phyloP scores from a whole-genome alignment of 2,329 filamentous ascomycete species.

The Microdochium trichocladiopsis region DNA sequence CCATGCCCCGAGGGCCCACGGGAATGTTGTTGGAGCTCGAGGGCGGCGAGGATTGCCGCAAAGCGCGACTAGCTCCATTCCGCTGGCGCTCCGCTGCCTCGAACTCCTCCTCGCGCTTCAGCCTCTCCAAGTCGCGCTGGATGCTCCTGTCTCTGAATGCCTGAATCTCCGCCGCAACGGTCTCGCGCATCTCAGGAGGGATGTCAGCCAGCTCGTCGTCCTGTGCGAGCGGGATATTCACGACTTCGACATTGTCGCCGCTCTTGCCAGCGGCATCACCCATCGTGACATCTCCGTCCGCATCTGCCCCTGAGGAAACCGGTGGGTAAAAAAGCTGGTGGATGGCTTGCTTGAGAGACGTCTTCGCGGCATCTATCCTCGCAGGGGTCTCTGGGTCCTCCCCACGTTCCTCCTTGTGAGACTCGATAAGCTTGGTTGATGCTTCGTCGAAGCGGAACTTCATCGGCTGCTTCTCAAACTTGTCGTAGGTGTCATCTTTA shows the following conservation, averaged over 20 bases:
- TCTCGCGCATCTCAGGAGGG: slow-evolving; percentile 90
- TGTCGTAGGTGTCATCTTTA: slow-evolving; percentile 38
- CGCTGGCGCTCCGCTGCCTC: slow-evolving; percentile 77
- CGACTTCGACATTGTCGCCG: slow-evolving; percentile 69
- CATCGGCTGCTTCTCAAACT: slow-evolving; percentile 63
- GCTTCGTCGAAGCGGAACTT: slow-evolving; percentile 74
- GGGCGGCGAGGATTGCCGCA: slow-evolving; percentile 61
- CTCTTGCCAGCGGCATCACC: slow-evolving; percentile 46
- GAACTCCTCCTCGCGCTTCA: slow-evolving; percentile 85
- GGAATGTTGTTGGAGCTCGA: slow-evolving; percentile 66
- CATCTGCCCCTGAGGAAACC: slow-evolving; percentile 43
- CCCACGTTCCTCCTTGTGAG: slow-evolving; percentile 61
- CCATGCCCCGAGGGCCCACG: slow-evolving; percentile 63
- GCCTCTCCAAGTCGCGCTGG: slow-evolving; percentile 77
- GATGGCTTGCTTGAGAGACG: slow-evolving; percentile 61
- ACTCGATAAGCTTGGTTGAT: slow-evolving; percentile 78
- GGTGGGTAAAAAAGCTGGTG: slow-evolving; percentile 66
- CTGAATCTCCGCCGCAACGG: slow-evolving; percentile 87
- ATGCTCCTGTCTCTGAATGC: slow-evolving; percentile 91
- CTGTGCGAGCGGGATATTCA: slow-evolving; percentile 78
- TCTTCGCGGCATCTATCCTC: slow-evolving; percentile 62
- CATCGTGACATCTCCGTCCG: slow-evolving; percentile 64
- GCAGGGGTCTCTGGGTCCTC: slow-evolving; percentile 59
- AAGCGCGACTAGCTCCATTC: slow-evolving; percentile 56
- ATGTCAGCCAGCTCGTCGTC: slow-evolving; percentile 96